Evolutionary conservation across 148 eudicot species (phyloP).

Genomic region (Polygonum aviculare): DNA sequence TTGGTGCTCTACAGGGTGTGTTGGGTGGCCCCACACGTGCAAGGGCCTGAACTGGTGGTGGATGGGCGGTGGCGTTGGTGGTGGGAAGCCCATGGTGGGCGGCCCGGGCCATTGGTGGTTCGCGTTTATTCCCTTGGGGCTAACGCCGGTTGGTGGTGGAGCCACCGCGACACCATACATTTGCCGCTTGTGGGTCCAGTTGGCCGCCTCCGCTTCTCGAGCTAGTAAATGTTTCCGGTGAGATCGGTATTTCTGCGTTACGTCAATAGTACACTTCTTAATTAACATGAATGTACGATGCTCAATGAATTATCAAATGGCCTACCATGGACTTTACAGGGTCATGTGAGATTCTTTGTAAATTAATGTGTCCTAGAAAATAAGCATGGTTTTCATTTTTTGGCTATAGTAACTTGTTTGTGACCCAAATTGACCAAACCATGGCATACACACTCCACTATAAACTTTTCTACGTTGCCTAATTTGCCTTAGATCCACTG

Average conservation of each 20-base stretch:
- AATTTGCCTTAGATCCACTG: not conserved
- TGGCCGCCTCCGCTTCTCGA: conserved; percentile 85
- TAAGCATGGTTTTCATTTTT: not conserved
- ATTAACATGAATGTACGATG: no score
- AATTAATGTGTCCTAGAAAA: not conserved
- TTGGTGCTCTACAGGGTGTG: conserved; percentile 36
- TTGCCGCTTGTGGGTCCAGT: conserved; percentile 75
- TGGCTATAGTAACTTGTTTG: not conserved
- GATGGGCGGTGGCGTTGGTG: conserved; percentile 40
- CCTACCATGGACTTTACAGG: not conserved
- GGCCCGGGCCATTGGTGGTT: conserved; percentile 41
- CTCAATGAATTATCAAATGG: not conserved
- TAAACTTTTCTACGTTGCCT: no score
- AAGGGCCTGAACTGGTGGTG: conserved; percentile 63
- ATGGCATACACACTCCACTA: no score
- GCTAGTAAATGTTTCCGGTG: conserved; percentile 81
- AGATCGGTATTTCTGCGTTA: conserved; percentile 75
- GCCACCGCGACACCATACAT: conserved; percentile 38
- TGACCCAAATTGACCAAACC: not conserved
- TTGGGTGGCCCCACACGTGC: conserved; percentile 97
- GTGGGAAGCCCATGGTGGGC: conserved; percentile 78
- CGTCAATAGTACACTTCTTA: not conserved
- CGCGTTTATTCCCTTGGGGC: conserved; percentile 19
- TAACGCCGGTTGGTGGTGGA: conserved; percentile 16
- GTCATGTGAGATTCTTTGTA: not conserved